Evolutionary conservation across 495 filamentous ascomycete species (phyloP).

Genomic region (Cercophora samala): DNA sequence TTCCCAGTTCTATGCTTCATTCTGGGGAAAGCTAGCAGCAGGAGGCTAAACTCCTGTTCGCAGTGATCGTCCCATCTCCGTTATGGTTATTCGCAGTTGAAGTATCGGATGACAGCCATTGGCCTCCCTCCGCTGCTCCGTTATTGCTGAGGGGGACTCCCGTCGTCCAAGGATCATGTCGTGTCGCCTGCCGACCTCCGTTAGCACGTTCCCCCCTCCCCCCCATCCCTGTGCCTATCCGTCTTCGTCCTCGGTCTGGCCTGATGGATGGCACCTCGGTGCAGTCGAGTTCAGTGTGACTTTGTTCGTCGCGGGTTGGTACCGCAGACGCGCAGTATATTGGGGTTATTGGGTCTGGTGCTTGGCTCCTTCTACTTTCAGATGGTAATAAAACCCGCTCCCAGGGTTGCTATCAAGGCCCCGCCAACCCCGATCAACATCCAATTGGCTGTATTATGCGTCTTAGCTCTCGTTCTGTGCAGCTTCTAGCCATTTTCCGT

Average conservation of each 20-base stretch:
- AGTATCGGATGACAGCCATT: too few relatives aligned
- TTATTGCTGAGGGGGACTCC: too few relatives aligned
- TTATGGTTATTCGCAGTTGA: not conserved
- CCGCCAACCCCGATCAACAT: not conserved
- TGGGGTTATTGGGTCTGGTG: constrained; percentile 11
- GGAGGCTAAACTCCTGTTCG: not conserved
- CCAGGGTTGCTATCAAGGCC: constrained; percentile 11
- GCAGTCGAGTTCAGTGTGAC: not conserved
- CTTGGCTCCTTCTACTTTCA: constrained; percentile 29
- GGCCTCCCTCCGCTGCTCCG: too few relatives aligned
- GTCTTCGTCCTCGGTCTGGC: constrained; percentile 9
- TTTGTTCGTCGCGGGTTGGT: constrained; percentile 5
- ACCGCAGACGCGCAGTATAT: constrained; percentile 2
- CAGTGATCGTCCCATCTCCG: not conserved
- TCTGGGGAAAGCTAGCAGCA: constrained; percentile 6
- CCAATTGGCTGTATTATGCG: constrained; percentile 9
- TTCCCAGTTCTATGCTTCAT: not conserved
- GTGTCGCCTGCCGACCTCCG: not conserved
- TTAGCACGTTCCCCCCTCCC: not conserved
- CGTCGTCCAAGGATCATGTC: not conserved
- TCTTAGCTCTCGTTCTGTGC: constrained; percentile 18
- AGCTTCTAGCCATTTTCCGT: constrained; percentile 25
- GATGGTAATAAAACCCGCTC: constrained; percentile 14
- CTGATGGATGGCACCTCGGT: not conserved
- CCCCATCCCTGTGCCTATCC: constrained; percentile 5